Evolutionary conservation across 306 rosid species (phyloP), one percentile per base, ranked within the genome.

Genomic region (Glycine tomentella): DNA sequence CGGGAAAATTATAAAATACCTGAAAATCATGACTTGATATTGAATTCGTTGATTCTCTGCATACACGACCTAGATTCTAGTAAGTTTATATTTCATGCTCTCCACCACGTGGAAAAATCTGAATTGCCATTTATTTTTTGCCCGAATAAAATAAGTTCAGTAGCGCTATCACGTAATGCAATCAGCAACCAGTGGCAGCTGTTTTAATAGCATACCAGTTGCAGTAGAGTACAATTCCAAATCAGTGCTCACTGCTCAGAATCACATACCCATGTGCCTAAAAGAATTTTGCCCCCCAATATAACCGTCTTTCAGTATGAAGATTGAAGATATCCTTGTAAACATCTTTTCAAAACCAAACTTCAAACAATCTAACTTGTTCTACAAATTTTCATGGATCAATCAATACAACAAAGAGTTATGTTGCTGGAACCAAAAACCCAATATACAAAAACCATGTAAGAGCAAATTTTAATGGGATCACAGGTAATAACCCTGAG

Each of bases 341-440:
- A 59, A 25, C 42, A 46, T 11, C 15, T 40, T 25, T 17, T 76
- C 16, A 48, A 62, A 44, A 46, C 34, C 15, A 42, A 57, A 13
- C 48, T 46, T 31, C 16, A 63, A 25, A 25, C 31, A 25, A 25
- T 25, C 31, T 25, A 49, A 50, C 40, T 49, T 15, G 64, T 40
- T 16, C 73, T 49, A 11, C 73, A 50, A 9, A 34, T 10, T 31
- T 49, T 9, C 62, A 68, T 36, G 72, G 66, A 56, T 57, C 57
- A 57, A 53, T 36, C 45, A 68, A 14, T 8, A 52, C 51, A 59
- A 50, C 50, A 48, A 12, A 25, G 58, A 14, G 40, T 38, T 36
- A 61, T 2, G 78, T 75, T 33, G 50, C 57, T 52, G 15, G 75
- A 81, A 63, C 75, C 3, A 73, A 50, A 62, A 13, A 25, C 6